Conservation (phyloP, 2,329 filamentous ascomycete species). For the Orbilia blumenaviensis region DNA sequence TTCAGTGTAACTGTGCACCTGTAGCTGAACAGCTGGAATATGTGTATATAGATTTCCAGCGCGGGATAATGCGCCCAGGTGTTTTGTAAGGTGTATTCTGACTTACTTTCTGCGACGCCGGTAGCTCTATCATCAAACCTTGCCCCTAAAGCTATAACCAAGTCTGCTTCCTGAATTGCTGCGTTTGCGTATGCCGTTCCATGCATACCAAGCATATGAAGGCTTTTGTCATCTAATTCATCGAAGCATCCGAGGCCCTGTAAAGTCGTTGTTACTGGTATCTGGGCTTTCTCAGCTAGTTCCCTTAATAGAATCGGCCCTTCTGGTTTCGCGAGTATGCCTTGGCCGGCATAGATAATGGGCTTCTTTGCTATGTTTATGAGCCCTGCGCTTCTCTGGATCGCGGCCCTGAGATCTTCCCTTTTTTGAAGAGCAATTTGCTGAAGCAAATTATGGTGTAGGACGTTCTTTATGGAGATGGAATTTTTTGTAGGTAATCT, state of each 20-base stretch:
- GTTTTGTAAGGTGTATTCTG: not conserved
- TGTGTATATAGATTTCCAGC: too few relatives aligned
- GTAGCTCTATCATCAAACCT: conserved; percentile 98
- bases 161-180: conserved; percentile 94
- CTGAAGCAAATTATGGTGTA: not conserved
- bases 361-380: conserved; percentile 93
- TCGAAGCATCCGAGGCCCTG: conserved; percentile 92
- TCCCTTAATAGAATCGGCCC: conserved; percentile 82
- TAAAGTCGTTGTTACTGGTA: conserved; percentile 94
- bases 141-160: conserved; percentile 93
- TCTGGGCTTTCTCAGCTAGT: conserved; percentile 86
- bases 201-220: conserved; percentile 99
- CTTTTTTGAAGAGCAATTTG: conserved; percentile 66
- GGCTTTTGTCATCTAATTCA: conserved; percentile 89
- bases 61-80: too few relatives aligned
- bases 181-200: conserved; percentile 96
- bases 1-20: too few relatives aligned
- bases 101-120: conserved; percentile 70
- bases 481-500: conserved; percentile 85
- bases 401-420: conserved; percentile 76
- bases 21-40: too few relatives aligned
- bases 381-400: conserved; percentile 79
- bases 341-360: conserved; percentile 92
- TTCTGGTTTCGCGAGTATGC: conserved; percentile 80
- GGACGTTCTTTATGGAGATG: conserved; percentile 69